Evolutionary conservation across 108 stramenopile species (phyloP).

Genomic region (Skeletonema potamos): DNA sequence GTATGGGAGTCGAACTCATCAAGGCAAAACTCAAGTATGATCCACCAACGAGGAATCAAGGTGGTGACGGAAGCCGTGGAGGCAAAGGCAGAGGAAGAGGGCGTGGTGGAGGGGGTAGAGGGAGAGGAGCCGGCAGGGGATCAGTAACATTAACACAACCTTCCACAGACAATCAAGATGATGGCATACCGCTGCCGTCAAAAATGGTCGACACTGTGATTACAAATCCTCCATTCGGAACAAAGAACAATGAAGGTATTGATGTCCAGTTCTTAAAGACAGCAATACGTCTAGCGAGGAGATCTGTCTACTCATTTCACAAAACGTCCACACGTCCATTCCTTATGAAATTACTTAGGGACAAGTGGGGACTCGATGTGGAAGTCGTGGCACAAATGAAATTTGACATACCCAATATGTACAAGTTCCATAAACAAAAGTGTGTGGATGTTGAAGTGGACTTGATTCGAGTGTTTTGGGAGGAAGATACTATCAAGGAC

Average conservation of each 20-base stretch:
- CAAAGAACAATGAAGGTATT: slow-evolving; percentile 89
- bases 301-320: slow-evolving; percentile 94
- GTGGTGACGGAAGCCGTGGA: slow-evolving; percentile 29
- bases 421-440: slow-evolving; percentile 90
- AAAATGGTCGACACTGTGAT: slow-evolving; percentile 79
- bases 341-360: slow-evolving; percentile 55
- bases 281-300: slow-evolving; percentile 64
- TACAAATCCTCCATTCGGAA: slow-evolving; percentile 91
- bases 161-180: slow-evolving; percentile 36
- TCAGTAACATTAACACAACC: slow-evolving; percentile 10
- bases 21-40: slow-evolving; percentile 49
- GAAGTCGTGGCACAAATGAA: slow-evolving; percentile 92
- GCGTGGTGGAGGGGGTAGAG: neutral
- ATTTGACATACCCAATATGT: slow-evolving; percentile 93
- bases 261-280: slow-evolving; percentile 78
- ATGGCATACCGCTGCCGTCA: slow-evolving; percentile 68
- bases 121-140: slow-evolving; percentile 10
- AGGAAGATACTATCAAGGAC: neutral
- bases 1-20: slow-evolving; percentile 39
- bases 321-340: slow-evolving; percentile 90
- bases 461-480: slow-evolving; percentile 71
- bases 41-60: neutral
- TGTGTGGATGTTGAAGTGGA: slow-evolving; percentile 92
- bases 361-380: slow-evolving; percentile 71
- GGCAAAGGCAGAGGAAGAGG: slow-evolving; percentile 26